These are phyloP conservation scores for Lepidopterella palustris DNA, from an alignment of 495 filamentous ascomycete species.

Conservation along the genomic window DNA sequence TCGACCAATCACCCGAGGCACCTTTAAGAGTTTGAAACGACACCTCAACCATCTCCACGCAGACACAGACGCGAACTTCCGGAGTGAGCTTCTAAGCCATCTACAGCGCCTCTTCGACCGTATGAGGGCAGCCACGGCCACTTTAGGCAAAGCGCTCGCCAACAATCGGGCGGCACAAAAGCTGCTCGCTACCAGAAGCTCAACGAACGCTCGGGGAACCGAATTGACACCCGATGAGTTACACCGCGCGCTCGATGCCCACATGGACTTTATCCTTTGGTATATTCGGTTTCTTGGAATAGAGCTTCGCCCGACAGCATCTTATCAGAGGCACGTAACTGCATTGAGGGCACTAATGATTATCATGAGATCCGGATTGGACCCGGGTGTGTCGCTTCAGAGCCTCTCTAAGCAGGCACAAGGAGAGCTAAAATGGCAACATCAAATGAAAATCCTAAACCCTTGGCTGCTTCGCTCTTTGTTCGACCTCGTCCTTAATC, in stretches of 20 bases:
- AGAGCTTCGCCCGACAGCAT: slow-evolving; percentile 67
- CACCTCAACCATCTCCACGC: slow-evolving; percentile 64
- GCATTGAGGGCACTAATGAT: slow-evolving; percentile 61
- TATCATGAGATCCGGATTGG: slow-evolving; percentile 52
- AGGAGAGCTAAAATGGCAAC: slow-evolving; percentile 44
- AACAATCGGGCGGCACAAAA: not conserved
- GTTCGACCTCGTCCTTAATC: slow-evolving; percentile 73
- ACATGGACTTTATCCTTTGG: slow-evolving; percentile 57
- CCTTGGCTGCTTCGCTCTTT: slow-evolving; percentile 46
- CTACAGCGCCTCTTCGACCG: slow-evolving; percentile 53
- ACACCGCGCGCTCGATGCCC: slow-evolving; percentile 30
- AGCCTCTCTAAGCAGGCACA: slow-evolving; percentile 32
- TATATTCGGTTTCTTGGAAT: slow-evolving; percentile 63
- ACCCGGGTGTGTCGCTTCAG: slow-evolving; percentile 21
- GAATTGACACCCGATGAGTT: not conserved
- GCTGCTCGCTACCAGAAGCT: not conserved
- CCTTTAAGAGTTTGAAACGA: slow-evolving; percentile 52
- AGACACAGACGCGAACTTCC: slow-evolving; percentile 75
- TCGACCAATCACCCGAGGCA: slow-evolving; percentile 55
- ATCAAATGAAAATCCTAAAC: slow-evolving; percentile 52
- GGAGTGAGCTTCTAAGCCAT: slow-evolving; percentile 68
- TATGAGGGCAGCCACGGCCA: slow-evolving; percentile 27
- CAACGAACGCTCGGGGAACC: not conserved
- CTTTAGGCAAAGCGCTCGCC: slow-evolving; percentile 18
- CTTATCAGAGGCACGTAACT: slow-evolving; percentile 82